Base-by-base conservation (phyloP, 768 basidiomycete species). In the Tylopilus cervinicoccineus region DNA sequence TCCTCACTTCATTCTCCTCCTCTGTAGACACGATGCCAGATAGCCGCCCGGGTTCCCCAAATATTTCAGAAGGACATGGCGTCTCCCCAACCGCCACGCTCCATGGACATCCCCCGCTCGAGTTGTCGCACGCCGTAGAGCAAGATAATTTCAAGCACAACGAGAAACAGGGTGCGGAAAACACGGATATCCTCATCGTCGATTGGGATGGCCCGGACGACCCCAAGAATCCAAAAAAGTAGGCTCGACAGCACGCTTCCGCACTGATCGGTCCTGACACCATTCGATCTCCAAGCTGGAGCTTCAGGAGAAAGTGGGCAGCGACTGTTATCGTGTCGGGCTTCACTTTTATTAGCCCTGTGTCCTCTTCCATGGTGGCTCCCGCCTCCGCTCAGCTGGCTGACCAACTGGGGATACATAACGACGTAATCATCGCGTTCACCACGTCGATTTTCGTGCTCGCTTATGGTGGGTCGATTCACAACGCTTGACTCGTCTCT, bases 291-390 rank as follows among this genome's bases (percentile, higher is more conserved):
- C 10, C 46, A 81, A 63, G 85, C 59, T 86, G 85, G 84, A 59
- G 71, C 4, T 75, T 70, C 45, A 70, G 60, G 24, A 69, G 68
- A 55, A 87, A 84, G 72, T 86, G 84, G 86, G 76, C 72, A 0
- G 79, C 79, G 0, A 84, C 82, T 0, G 53, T 75, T n/a, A 72
- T 85, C 24, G 78, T 86, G 0, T 85, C 85, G 0, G 70, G 73
- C 0, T 88, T 84, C 60, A 83, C 85, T 0, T 83, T 86, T 59
- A 83, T 86, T 29, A 73, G 72, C 7, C 83, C 86, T 0, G 71
- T 88, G 0, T 80, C 86, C 0, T 90, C 88, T 5, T 78, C 85
- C 5, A 87, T 87, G 80, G 70, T 88, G 2, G 82, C 88, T 0
- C 86, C 86, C 0, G 86, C 86, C 0, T 68, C 73, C 0, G 50